phyloP scores from a whole-genome alignment of 306 rosid genomes.

The Corylus avellana region DNA sequence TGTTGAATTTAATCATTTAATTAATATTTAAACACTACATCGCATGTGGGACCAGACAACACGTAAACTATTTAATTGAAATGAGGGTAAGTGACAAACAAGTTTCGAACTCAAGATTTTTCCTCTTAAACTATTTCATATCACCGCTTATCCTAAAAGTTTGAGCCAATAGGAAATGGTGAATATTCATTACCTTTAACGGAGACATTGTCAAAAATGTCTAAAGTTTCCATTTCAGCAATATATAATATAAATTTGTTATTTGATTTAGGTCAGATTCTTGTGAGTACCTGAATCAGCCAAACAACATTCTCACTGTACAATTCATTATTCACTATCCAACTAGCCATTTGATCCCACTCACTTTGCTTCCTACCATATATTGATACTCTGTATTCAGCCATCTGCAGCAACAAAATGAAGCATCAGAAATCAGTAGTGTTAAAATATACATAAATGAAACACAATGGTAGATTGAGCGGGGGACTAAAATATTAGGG shows the following conservation, averaged over 20 bases:
- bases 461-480: neutral
- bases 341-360: constrained; percentile 99
- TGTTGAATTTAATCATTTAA: too few species aligned
- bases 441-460: neutral
- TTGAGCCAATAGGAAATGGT: too few species aligned
- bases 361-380: constrained; percentile 99
- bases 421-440: constrained; percentile 12
- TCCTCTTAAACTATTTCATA: too few species aligned
- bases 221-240: neutral
- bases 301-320: constrained; percentile 95
- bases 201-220: constrained; percentile 4
- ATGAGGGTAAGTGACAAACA: too few species aligned
- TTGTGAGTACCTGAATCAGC: constrained; percentile 85
- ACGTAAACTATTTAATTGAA: too few species aligned
- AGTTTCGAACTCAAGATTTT: too few species aligned
- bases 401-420: constrained; percentile 74
- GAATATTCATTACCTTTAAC: too few species aligned
- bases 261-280: neutral
- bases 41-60: too few species aligned
- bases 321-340: constrained; percentile 96
- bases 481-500: too few species aligned
- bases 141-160: too few species aligned
- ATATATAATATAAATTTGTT: constrained; percentile 16
- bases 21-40: too few species aligned
- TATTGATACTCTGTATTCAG: constrained; percentile 92